Base-by-base conservation (phyloP, 176 grass and related monocot genomes). In the Guadua angustifolia region DNA sequence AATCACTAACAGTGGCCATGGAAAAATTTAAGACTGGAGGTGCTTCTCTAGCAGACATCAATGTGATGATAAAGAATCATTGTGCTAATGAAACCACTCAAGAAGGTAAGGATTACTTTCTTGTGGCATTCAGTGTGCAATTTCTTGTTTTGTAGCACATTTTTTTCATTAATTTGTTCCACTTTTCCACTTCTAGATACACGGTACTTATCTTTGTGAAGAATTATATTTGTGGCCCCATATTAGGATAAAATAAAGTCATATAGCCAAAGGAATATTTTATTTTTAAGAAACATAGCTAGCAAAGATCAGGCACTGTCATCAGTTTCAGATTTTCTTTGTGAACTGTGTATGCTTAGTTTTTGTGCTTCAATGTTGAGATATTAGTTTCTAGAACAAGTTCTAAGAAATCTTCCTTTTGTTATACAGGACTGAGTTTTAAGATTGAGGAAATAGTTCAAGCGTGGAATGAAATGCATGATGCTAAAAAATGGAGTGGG, bases 401-500 rank as follows among this genome's bases (percentile, higher is more conserved):
- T 39, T 5, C 86, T 88, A 43, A 67, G 10, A 78, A 5, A 39
- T 40, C 55, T 83, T 88, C 18, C 16, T 84, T 81, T 58, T 77
- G n/a, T 59, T 92, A 29, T 92, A 71, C 81, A 95, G 93, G 88
- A 68, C 66, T 90, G 46, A 88, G 85, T 74, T 95, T 92, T 77
- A 90, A 90, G 79, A 85, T 95, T 84, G 93, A 95, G 61, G 88
- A 95, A 79, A 95, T 92, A 74, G 86, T 92, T 74, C 85, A 92
- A 60, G 88, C 93, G 7, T 95, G 90, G 90, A 92, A 86, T 86
- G 90, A 92, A 74, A 92, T 92, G 88, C 84, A 92, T 63, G 88
- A 95, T 77, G 90, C 85, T 73, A 90, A 95, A 71, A 88, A 47
- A 26, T 90, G 90, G 93, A 92, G 46, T 66, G 85, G 85, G 22